Evolutionary conservation across 129 eudicot species (phyloP).

Genomic region (Arctium lappa): DNA sequence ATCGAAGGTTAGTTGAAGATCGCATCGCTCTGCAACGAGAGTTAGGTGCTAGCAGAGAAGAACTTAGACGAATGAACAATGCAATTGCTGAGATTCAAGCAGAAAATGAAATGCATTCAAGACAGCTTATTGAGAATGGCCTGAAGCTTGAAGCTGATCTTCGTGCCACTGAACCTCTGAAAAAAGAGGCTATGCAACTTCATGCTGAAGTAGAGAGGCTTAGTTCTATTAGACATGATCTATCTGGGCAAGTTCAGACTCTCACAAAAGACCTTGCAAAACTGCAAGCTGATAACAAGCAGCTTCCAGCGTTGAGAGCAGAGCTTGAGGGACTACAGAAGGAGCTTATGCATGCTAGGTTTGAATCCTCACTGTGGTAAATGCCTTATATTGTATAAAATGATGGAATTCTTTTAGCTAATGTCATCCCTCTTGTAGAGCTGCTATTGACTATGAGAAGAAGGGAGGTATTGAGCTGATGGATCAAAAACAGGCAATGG

Average conservation of each 20-base stretch:
- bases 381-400: neutral
- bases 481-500: slow-evolving; percentile 68
- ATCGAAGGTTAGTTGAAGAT: slow-evolving; percentile 69
- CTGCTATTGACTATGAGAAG: slow-evolving; percentile 74
- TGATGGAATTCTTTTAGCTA: neutral
- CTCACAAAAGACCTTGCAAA: slow-evolving; percentile 56
- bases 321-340: slow-evolving; percentile 71
- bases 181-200: slow-evolving; percentile 51
- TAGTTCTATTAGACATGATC: slow-evolving; percentile 49
- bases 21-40: slow-evolving; percentile 59
- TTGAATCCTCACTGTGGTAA: slow-evolving; percentile 11
- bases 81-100: slow-evolving; percentile 52
- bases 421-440: slow-evolving; percentile 32
- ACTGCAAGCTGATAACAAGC: slow-evolving; percentile 64
- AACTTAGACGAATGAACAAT: slow-evolving; percentile 58
- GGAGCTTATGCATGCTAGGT: slow-evolving; percentile 82
- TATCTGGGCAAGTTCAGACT: slow-evolving; percentile 51
- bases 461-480: slow-evolving; percentile 59
- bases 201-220: slow-evolving; percentile 64
- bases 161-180: slow-evolving; percentile 63
- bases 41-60: slow-evolving; percentile 60
- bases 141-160: slow-evolving; percentile 78
- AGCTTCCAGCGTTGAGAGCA: slow-evolving; percentile 59
- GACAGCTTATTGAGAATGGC: slow-evolving; percentile 72
- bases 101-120: slow-evolving; percentile 61